Conservation (phyloP, 441 rosid species). For the Geranium incanum region DNA sequence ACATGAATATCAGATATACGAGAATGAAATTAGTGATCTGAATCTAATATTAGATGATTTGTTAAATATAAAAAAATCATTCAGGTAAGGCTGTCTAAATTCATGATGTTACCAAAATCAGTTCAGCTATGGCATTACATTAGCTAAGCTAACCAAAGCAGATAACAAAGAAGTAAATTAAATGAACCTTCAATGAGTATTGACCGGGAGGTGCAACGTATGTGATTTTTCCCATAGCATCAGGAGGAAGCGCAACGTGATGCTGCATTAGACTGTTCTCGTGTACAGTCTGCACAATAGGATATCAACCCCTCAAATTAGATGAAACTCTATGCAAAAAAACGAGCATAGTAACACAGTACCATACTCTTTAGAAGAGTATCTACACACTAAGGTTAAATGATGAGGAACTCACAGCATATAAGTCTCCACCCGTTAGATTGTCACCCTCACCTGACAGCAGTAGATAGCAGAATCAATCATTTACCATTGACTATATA, state of each 20-base stretch:
- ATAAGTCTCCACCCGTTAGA: slow-evolving; percentile 90
- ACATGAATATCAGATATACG: neutral
- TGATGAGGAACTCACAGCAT: slow-evolving; percentile 64
- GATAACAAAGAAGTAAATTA: slow-evolving; percentile 12
- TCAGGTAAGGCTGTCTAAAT: neutral
- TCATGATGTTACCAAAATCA: neutral
- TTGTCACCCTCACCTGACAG: slow-evolving; percentile 85
- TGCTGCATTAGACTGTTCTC: slow-evolving; percentile 94
- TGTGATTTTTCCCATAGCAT: slow-evolving; percentile 89
- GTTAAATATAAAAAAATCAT: neutral
- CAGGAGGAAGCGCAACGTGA: slow-evolving; percentile 88
- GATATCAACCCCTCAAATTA: slow-evolving; percentile 17
- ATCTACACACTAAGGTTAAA: slow-evolving; percentile 15
- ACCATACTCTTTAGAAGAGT: neutral
- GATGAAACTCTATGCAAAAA: slow-evolving; percentile 9
- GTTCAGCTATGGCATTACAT: neutral
- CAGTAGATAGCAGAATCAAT: slow-evolving; percentile 13
- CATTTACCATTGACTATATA: slow-evolving; percentile 6
- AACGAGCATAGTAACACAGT: neutral
- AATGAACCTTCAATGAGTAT: slow-evolving; percentile 79
- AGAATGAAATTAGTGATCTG: neutral
- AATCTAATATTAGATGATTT: neutral
- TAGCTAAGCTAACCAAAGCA: neutral
- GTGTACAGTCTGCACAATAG: slow-evolving; percentile 64
- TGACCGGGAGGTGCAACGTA: slow-evolving; percentile 97